Evolutionary conservation across 140 eudicot genomes (phyloP), one percentile per base, ranked within the genome.

Genomic region (Senecio squalidus): DNA sequence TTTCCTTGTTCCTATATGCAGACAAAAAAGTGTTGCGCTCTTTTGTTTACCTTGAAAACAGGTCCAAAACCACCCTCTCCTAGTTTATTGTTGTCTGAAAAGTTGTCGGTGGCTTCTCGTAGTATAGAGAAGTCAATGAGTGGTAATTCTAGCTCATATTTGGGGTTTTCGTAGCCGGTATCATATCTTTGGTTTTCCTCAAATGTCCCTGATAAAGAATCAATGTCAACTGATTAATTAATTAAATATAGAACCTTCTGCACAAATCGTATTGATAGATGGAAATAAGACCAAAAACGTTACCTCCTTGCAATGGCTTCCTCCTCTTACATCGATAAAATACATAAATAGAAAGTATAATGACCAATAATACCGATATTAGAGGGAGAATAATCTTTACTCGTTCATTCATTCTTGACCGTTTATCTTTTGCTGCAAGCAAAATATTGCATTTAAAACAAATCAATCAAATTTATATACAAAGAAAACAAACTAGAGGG

Each of bases 41-140:
- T 20, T 7, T 4, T 40, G 33, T 46, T 46, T 53, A 74, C 80
- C 76, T 66, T 75, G 41, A 68, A 74, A 45, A 74, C 79, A 9
- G 71, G 69, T 59, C 78, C 78, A 52, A 73, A 73, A n/a, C 78
- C 80, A 28, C 80, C 80, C 30, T 68, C 80, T 21, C 80, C 80
- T 10, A 68, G 76, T 67, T 68, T 75, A 55, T 68, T 62, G 23
- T 45, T 55, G 49, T n/a, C 34, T 28, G 80, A 74, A 54, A 74
- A 74, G 43, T 68, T 62, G 30, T 47, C 16, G 14, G 76, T 75
- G 47, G 80, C 63, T 64, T 47, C 55, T 55, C 62, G 53, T 27
- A 68, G 16, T 20, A 40, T 55, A 55, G 66, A 34, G 7, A 75
- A 62, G 45, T 58, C 60, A 2, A 75, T 54, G 20, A 68, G 38